Percentiles rank a stretch among this genome's conserved stretches.
phyloP scores from a whole-genome alignment of 148 eudicot genomes.

The Vaccinium corymbosum region DNA sequence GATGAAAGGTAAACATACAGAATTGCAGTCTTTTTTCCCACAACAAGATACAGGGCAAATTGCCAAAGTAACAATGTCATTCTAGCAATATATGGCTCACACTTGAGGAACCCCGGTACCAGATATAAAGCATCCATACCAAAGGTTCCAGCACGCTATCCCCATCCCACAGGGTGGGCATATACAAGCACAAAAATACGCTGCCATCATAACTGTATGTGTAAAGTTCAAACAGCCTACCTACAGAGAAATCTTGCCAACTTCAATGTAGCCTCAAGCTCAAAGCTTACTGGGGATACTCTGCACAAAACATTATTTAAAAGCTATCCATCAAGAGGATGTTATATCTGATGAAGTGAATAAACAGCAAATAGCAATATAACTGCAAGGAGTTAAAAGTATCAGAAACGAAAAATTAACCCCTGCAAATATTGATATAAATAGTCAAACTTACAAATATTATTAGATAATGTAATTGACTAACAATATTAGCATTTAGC shows the following conservation, averaged over 20 bases:
- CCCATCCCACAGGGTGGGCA: background rate
- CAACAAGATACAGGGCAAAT: background rate
- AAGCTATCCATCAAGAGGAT: conserved; percentile 1
- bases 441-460: background rate
- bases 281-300: conserved; percentile 97
- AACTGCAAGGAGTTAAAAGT: background rate
- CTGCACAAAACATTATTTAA: conserved; percentile 37
- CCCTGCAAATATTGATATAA: background rate
- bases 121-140: background rate
- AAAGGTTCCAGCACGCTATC: background rate
- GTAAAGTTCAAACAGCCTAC: conserved; percentile 31
- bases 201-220: background rate
- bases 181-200: background rate
- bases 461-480: background rate
- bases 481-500: conserved; percentile 3
- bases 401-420: background rate
- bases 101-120: background rate
- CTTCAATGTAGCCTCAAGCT: conserved; percentile 94
- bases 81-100: background rate
- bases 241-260: conserved; percentile 96
- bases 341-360: conserved; percentile 10
- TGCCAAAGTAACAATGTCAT: background rate
- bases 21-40: background rate
- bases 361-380: background rate
- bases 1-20: background rate